Evolutionary conservation across 805 yeast species (phyloP).

Genomic region (Ogataea zsoltii): DNA sequence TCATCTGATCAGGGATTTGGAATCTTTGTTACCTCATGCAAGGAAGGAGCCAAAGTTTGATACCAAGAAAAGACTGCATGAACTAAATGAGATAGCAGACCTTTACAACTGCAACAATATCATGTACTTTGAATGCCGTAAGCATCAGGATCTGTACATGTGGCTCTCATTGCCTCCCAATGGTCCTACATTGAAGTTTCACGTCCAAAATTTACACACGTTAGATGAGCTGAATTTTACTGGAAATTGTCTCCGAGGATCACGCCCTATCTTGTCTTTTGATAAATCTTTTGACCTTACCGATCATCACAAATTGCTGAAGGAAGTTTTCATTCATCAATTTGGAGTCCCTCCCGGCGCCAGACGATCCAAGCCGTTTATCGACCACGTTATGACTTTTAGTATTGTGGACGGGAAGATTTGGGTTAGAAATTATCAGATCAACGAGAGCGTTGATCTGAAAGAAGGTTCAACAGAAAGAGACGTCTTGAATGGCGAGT

Average conservation of each 20-base stretch:
- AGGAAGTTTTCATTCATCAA: slow-evolving; percentile 76
- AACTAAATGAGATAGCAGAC: slow-evolving; percentile 94
- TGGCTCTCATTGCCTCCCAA: slow-evolving; percentile 97
- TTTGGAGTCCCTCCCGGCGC: slow-evolving; percentile 97
- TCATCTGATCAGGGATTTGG: slow-evolving; percentile 82
- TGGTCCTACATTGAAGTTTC: slow-evolving; percentile 95
- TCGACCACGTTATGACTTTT: slow-evolving; percentile 94
- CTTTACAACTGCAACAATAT: slow-evolving; percentile 95
- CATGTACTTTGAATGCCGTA: slow-evolving; percentile 91
- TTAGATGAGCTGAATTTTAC: slow-evolving; percentile 94
- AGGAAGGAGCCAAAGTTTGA: slow-evolving; percentile 96
- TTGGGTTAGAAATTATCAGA: slow-evolving; percentile 95
- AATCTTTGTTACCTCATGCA: slow-evolving; percentile 84
- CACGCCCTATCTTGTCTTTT: slow-evolving; percentile 90
- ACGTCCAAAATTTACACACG: slow-evolving; percentile 92
- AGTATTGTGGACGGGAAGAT: slow-evolving; percentile 89
- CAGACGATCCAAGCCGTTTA: slow-evolving; percentile 89
- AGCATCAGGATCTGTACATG: slow-evolving; percentile 90
- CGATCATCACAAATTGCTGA: slow-evolving; percentile 68
- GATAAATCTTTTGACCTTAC: slow-evolving; percentile 75
- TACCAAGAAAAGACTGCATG: slow-evolving; percentile 83
- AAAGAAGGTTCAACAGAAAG: slow-evolving; percentile 39
- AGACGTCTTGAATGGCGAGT: slow-evolving; percentile 45
- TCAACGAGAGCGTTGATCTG: slow-evolving; percentile 50
- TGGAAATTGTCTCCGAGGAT: slow-evolving; percentile 93